Evolutionary conservation across 176 grass and related monocot genomes (phyloP).

Genomic region (Cenchrus fungigraminus): DNA sequence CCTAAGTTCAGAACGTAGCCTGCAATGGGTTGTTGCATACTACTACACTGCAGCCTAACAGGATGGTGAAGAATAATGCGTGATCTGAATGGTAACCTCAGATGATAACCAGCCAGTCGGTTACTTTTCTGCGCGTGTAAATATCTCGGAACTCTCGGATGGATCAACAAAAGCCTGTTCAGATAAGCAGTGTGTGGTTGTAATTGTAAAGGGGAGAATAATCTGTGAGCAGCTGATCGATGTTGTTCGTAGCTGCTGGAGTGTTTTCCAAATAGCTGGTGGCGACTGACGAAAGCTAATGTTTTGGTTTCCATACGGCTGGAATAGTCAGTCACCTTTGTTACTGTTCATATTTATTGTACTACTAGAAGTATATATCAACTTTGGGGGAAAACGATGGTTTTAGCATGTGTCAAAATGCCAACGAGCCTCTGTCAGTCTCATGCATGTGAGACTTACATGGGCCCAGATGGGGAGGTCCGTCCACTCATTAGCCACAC

Average conservation of each 20-base stretch:
- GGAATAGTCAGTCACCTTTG: background rate
- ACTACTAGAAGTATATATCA: background rate
- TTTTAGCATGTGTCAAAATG: background rate
- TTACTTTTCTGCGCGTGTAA: background rate
- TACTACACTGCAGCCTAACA: background rate
- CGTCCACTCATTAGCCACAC: too few relatives aligned
- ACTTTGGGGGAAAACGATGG: background rate
- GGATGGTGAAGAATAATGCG: background rate
- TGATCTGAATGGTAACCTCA: background rate
- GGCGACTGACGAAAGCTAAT: background rate
- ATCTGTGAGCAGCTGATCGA: background rate
- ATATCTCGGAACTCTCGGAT: too few relatives aligned
- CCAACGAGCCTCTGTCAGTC: background rate
- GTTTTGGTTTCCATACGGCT: background rate
- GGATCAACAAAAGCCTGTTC: conserved; percentile 1
- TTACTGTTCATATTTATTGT: too few relatives aligned
- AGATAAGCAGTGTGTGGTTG: background rate
- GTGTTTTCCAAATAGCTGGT: too few relatives aligned
- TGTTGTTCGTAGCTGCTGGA: background rate
- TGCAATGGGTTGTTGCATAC: background rate
- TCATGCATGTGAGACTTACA: background rate
- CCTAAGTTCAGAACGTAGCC: conserved; percentile 11
- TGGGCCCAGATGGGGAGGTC: background rate
- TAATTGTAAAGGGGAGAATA: background rate
- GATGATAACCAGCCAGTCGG: background rate